phyloP scores from a whole-genome alignment of 73 alveolate genomes.

The Durusdinium trenchii region DNA sequence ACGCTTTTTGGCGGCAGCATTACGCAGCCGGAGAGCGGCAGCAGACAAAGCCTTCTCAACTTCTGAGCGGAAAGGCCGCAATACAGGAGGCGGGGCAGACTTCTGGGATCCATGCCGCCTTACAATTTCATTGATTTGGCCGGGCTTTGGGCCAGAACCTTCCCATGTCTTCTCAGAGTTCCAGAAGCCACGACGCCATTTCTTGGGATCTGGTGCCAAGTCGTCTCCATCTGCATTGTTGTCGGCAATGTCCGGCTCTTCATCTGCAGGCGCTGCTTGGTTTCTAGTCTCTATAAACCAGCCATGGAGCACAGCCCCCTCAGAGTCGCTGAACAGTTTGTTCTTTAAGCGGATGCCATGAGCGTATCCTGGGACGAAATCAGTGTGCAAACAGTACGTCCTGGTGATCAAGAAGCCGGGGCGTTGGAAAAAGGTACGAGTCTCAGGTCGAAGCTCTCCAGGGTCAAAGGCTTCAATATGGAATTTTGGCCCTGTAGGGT shows the following conservation, averaged over 20 bases:
- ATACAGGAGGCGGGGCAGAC: too few relatives aligned
- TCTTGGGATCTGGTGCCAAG: not conserved
- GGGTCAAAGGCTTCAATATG: too few relatives aligned
- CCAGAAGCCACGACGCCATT: not conserved
- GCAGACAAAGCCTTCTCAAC: too few relatives aligned
- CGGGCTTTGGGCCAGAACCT: not conserved
- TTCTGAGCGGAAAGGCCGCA: too few relatives aligned
- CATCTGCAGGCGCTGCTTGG: not conserved
- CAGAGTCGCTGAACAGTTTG: not conserved
- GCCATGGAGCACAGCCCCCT: not conserved
- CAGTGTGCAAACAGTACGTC: not conserved
- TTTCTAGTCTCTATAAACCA: not conserved
- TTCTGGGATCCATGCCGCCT: too few relatives aligned
- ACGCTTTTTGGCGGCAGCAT: too few relatives aligned
- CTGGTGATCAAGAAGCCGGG: too few relatives aligned
- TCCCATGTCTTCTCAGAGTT: not conserved
- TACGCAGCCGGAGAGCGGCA: too few relatives aligned
- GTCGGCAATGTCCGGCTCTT: not conserved
- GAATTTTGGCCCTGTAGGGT: too few relatives aligned
- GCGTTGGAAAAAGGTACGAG: not conserved
- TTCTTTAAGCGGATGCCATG: not conserved
- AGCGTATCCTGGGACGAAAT: not conserved
- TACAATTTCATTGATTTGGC: not conserved
- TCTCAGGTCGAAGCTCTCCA: too few relatives aligned
- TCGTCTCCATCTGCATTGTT: not conserved